Conservation (phyloP, 2,329 filamentous ascomycete genomes). For the Colletotrichum siamense region DNA sequence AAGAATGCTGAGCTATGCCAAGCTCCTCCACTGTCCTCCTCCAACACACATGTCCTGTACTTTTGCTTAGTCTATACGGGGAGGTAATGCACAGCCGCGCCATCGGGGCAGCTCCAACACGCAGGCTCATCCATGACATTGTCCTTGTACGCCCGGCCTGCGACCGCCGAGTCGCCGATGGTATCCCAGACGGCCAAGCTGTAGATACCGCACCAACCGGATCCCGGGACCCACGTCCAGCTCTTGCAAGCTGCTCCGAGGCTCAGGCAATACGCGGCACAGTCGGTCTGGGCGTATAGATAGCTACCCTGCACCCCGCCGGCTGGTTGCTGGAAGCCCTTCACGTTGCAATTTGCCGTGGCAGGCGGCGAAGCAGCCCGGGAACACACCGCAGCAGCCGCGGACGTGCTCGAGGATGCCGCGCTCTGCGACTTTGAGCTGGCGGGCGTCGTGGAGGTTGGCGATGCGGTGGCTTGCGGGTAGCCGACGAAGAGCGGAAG, state of each 20-base stretch:
- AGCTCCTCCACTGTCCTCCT: not conserved
- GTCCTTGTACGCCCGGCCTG: not conserved
- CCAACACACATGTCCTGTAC: not conserved
- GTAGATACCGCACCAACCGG: slow-evolving; percentile 1
- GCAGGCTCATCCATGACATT: not conserved
- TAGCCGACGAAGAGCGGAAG: not conserved
- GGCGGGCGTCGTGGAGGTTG: not conserved
- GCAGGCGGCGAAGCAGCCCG: not conserved
- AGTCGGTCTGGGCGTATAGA: not conserved
- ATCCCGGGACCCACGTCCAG: not conserved
- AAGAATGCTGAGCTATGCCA: not conserved
- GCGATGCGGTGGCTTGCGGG: not conserved
- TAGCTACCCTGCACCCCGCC: not conserved
- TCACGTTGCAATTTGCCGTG: not conserved
- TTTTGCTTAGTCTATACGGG: not conserved
- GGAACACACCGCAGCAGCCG: not conserved
- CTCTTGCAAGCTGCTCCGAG: not conserved
- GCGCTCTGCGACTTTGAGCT: not conserved
- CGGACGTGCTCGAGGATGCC: not conserved
- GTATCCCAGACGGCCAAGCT: not conserved
- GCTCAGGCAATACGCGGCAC: not conserved
- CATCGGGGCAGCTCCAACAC: not conserved
- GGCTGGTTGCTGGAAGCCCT: not conserved
- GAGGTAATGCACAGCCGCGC: not conserved
- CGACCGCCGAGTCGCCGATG: slow-evolving; percentile 3